Evolutionary conservation across 140 eudicot genomes (phyloP), one percentile per base, ranked within the genome.

Genomic region (Erigeron philadelphicus): DNA sequence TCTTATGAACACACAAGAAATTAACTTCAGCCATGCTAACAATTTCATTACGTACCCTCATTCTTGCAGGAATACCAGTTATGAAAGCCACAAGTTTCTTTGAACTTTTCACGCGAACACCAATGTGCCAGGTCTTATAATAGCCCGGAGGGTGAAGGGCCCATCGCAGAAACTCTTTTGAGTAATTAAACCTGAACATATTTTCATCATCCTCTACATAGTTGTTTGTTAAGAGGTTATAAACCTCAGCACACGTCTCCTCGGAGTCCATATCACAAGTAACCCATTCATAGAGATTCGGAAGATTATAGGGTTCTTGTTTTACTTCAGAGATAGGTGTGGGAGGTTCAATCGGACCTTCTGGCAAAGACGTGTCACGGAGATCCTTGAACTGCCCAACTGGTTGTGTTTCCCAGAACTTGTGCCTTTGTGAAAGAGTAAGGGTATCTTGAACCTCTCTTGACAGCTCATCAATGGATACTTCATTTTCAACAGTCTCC

Each of bases 341-440:
- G 0, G 87, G 84, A 18, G 84, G 74, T 74, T 85, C 90, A 77
- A 85, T 85, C 15, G 85, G 84, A 10, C 90, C 90, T 77, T 85
- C 87, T 0, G 85, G 76, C 68, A 82, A 78, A 78, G 74, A 80
- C 8, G 69, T 25, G 42, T 85, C 84, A 0, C 71, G 73, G 0
- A 82, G 66, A 67, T 85, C 90, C 74, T 80, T 85, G 74, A 82
- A 85, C 77, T 85, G 90, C 8, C 87, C 90, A 59, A 85, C 87
- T 16, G 90, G 90, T 9, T 85, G 90, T 2, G 90, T 85, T 72
- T 85, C 90, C 90, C 90, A 82, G 73, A 85, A 85, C 77, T 79
- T 85, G 66, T 85, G 90, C 21, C 77, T 67, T 48, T 80, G 84
- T 40, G 84, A 79, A 48, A 82, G 71, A 50, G 85, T 21, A 3